Evolutionary conservation across 164 flowering plant genomes (phyloP).

Genomic region (Aristolochia californica): DNA sequence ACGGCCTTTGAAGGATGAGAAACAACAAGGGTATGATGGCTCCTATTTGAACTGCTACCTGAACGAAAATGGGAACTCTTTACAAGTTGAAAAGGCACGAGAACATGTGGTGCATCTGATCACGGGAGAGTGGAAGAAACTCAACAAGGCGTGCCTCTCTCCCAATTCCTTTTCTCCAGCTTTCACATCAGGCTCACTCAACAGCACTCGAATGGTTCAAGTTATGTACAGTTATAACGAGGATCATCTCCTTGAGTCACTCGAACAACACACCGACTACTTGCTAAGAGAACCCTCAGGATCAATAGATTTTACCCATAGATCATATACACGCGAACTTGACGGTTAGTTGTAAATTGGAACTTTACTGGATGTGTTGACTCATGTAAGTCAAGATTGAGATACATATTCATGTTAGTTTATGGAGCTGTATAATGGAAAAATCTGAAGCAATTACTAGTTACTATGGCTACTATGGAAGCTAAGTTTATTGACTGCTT

Average conservation of each 20-base stretch:
- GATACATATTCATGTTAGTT: too few species aligned
- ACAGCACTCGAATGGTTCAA: slow-evolving; percentile 42
- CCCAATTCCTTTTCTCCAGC: slow-evolving; percentile 24
- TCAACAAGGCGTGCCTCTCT: slow-evolving; percentile 34
- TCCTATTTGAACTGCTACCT: slow-evolving; percentile 41
- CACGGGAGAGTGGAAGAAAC: slow-evolving; percentile 35
- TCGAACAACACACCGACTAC: slow-evolving; percentile 17
- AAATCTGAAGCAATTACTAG: too few species aligned
- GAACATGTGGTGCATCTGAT: slow-evolving; percentile 23
- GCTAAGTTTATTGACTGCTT: too few species aligned
- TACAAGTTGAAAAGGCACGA: slow-evolving; percentile 14
- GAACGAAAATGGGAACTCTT: slow-evolving; percentile 16
- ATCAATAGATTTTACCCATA: too few species aligned
- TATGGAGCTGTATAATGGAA: too few species aligned
- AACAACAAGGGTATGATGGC: slow-evolving; percentile 48
- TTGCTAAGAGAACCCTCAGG: slow-evolving; percentile 1
- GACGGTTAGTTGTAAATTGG: too few species aligned
- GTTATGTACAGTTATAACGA: slow-evolving; percentile 37
- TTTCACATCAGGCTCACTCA: slow-evolving; percentile 27
- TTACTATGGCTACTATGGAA: too few species aligned
- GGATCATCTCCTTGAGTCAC: slow-evolving; percentile 25
- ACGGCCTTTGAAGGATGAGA: slow-evolving; percentile 34
- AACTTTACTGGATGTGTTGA: too few species aligned
- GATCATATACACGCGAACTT: too few species aligned
- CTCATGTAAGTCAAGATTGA: too few species aligned